A percentile compares a stretch with the other conserved stretches of the same genome.
Evolutionary conservation across 345 rosid genomes (phyloP).

Genomic region (Sisymbrium irio): DNA sequence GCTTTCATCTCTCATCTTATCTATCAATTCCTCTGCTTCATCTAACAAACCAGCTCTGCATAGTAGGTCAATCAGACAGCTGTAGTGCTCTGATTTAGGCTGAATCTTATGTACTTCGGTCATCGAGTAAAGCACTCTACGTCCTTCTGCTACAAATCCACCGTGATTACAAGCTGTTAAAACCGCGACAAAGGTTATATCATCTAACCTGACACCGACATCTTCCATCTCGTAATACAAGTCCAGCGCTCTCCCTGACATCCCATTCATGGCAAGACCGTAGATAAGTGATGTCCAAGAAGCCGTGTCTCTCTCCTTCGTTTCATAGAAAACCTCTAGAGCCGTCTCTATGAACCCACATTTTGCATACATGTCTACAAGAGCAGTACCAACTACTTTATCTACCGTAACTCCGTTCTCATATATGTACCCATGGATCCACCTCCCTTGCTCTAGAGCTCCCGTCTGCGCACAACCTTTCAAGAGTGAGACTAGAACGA

Average conservation of each 20-base stretch:
- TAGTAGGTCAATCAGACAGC: conserved; percentile 67
- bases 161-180: conserved; percentile 83
- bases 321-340: conserved; percentile 46
- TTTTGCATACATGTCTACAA: conserved; percentile 75
- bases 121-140: conserved; percentile 53
- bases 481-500: conserved; percentile 62
- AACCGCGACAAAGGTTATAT: conserved; percentile 65
- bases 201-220: conserved; percentile 49
- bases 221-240: conserved; percentile 58
- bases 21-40: conserved; percentile 64
- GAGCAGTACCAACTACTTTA: conserved; percentile 65
- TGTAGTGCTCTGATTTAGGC: conserved; percentile 67
- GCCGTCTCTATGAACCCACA: conserved; percentile 68
- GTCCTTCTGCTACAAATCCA: conserved; percentile 71
- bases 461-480: conserved; percentile 76
- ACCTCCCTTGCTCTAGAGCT: conserved; percentile 74
- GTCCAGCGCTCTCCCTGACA: conserved; percentile 48
- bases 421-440: conserved; percentile 66
- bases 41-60: conserved; percentile 66
- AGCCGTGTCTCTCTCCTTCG: conserved; percentile 51
- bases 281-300: conserved; percentile 79
- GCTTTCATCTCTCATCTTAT: conserved; percentile 34
- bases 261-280: conserved; percentile 70
- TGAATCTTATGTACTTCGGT: conserved; percentile 37
- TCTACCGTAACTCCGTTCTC: conserved; percentile 51